phyloP scores from a whole-genome alignment of 108 stramenopile genomes.

The Cafeteria roenbergensis region DNA sequence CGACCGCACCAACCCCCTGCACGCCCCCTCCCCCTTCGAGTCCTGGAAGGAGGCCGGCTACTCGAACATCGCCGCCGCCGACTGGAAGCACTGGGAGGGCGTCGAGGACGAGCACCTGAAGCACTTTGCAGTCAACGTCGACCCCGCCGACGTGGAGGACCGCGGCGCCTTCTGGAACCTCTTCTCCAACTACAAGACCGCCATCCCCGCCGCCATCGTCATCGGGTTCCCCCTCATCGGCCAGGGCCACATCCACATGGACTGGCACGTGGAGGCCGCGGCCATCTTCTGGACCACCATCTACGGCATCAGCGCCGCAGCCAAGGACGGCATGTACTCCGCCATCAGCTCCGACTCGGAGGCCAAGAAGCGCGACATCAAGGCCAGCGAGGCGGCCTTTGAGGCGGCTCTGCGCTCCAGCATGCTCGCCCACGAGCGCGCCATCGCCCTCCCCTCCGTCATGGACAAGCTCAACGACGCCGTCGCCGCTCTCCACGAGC shows the following conservation, averaged over 20 bases:
- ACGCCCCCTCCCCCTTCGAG: not conserved
- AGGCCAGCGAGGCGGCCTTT: not conserved
- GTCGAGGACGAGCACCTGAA: not conserved
- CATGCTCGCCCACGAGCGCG: not conserved
- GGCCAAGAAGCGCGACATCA: no score
- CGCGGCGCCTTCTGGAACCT: not conserved
- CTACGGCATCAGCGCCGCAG: no score
- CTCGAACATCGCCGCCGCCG: not conserved
- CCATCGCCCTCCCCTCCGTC: not conserved
- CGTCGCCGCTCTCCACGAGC: not conserved
- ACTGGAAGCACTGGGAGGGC: slow-evolving; percentile 6
- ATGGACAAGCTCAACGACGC: not conserved
- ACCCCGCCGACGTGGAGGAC: slow-evolving; percentile 8
- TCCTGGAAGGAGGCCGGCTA: not conserved
- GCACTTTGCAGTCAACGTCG: not conserved
- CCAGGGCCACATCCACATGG: not conserved
- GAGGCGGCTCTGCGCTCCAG: not conserved
- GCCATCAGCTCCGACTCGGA: not conserved
- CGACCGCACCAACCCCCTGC: not conserved
- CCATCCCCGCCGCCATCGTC: not conserved
- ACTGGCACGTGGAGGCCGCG: not conserved
- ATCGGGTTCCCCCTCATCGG: not conserved
- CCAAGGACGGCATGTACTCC: not conserved
- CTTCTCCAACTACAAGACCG: not conserved
- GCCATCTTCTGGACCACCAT: not conserved